Conservation (phyloP, 345 rosid species). For the Eucalyptus cloeziana region DNA sequence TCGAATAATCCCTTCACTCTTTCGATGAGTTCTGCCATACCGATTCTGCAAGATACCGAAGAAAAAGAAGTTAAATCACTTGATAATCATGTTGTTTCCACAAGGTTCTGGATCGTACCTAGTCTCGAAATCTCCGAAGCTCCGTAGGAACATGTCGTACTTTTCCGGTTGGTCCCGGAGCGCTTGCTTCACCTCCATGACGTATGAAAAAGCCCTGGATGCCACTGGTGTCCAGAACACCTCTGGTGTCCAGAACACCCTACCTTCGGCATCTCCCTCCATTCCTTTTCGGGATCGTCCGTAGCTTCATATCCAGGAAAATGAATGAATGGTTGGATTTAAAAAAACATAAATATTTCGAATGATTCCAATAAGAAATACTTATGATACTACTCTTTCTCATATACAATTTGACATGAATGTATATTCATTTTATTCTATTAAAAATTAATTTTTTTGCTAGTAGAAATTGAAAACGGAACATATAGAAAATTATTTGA, state of each 20-base stretch:
- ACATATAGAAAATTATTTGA: too few relatives aligned
- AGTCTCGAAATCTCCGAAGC: slow-evolving; percentile 84
- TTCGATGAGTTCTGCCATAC: slow-evolving; percentile 71
- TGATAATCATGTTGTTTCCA: neutral
- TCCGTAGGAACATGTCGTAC: slow-evolving; percentile 66
- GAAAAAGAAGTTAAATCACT: neutral
- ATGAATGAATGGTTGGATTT: neutral
- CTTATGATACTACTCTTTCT: too few relatives aligned
- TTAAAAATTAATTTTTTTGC: too few relatives aligned
- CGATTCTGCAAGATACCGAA: slow-evolving; percentile 34
- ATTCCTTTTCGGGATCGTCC: neutral
- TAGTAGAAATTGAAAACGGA: too few relatives aligned
- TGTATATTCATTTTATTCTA: too few relatives aligned
- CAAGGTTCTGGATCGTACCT: slow-evolving; percentile 17
- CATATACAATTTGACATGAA: too few relatives aligned
- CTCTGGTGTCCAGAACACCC: neutral
- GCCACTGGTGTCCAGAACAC: too few relatives aligned
- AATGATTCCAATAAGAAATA: too few relatives aligned
- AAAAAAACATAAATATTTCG: neutral
- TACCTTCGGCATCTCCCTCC: slow-evolving; percentile 2
- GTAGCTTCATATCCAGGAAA: neutral
- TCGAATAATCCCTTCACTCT: slow-evolving; percentile 74
- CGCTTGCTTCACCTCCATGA: slow-evolving; percentile 72
- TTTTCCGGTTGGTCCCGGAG: slow-evolving; percentile 79
- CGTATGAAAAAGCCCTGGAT: slow-evolving; percentile 36